Evolutionary conservation across 2,329 filamentous ascomycete species (phyloP).

Genomic region (Trichoderma arundinaceum): DNA sequence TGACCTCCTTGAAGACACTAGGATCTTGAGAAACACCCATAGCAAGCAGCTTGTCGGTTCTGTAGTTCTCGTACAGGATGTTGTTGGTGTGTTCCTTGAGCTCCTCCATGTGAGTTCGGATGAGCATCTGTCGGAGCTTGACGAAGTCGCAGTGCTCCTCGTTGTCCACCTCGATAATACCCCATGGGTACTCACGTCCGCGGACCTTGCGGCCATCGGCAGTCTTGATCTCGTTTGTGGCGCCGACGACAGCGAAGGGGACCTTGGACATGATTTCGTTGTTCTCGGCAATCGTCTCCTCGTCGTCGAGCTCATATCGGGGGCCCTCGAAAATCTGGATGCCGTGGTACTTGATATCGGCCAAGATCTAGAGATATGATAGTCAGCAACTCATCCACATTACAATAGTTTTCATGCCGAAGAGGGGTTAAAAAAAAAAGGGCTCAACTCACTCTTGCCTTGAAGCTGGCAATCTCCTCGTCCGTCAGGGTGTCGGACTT

Average conservation of each 20-base stretch:
- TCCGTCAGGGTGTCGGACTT: constrained; percentile 98
- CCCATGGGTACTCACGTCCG: constrained; percentile 96
- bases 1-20: constrained; percentile 99
- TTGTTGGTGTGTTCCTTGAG: constrained; percentile 99
- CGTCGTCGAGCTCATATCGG: constrained; percentile 97
- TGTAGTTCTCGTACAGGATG: constrained; percentile 98
- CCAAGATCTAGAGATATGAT: constrained; percentile 72
- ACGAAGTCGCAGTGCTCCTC: constrained; percentile 99
- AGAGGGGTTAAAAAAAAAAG: neutral
- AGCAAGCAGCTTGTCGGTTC: constrained; percentile 96
- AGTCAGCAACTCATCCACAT: neutral
- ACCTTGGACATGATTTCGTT: constrained; percentile 99
- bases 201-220: constrained; percentile 94
- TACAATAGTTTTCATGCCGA: too few relatives aligned
- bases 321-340: constrained; percentile 99
- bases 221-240: constrained; percentile 90
- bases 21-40: constrained; percentile 99
- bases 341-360: constrained; percentile 94
- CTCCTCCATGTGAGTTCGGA: constrained; percentile 99
- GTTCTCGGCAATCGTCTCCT: constrained; percentile 99
- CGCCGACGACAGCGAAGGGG: constrained; percentile 96
- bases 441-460: constrained; percentile 80
- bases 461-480: constrained; percentile 93
- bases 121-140: constrained; percentile 99
- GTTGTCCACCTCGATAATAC: constrained; percentile 98